These are phyloP conservation scores for Besnoitia besnoiti DNA, from an alignment of 169 alveolate genomes.

Conservation along the genomic window DNA sequence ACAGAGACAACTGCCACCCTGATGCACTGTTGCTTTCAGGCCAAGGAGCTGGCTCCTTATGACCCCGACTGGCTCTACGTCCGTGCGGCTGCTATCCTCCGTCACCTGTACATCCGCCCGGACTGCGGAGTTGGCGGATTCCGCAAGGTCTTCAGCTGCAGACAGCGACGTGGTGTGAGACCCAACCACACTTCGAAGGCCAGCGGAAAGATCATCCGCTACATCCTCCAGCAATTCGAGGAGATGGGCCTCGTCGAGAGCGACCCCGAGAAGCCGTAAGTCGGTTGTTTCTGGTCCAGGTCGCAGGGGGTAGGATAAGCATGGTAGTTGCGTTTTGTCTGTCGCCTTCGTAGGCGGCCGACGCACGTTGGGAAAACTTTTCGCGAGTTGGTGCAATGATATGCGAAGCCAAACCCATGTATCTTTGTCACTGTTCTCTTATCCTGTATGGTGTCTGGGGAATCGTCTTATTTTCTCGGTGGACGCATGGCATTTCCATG, in stretches of 20 bases:
- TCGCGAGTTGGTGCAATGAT: not conserved
- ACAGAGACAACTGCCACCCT: too few species aligned
- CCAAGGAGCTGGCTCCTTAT: conserved; percentile 94
- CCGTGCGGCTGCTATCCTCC: conserved; percentile 96
- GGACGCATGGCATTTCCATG: too few species aligned
- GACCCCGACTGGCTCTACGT: conserved; percentile 96
- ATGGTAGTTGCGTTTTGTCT: too few species aligned
- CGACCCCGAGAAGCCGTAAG: conserved; percentile 80
- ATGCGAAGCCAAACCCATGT: too few species aligned
- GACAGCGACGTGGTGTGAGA: conserved; percentile 90
- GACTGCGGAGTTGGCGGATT: conserved; percentile 93
- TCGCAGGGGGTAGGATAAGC: too few species aligned
- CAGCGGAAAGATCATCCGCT: conserved; percentile 95
- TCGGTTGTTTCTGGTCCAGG: too few species aligned
- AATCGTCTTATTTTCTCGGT: too few species aligned
- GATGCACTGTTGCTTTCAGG: too few species aligned
- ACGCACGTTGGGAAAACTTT: not conserved
- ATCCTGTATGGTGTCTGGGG: too few species aligned
- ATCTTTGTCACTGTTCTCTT: not conserved
- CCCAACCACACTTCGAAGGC: conserved; percentile 91
- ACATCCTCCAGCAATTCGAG: conserved; percentile 93
- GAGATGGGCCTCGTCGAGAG: conserved; percentile 91
- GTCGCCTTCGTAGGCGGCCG: not conserved
- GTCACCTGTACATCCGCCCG: conserved; percentile 94
- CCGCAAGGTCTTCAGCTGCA: conserved; percentile 93